Evolutionary conservation across 2,329 filamentous ascomycete genomes (phyloP).

Genomic region (Fusarium ramigenum): DNA sequence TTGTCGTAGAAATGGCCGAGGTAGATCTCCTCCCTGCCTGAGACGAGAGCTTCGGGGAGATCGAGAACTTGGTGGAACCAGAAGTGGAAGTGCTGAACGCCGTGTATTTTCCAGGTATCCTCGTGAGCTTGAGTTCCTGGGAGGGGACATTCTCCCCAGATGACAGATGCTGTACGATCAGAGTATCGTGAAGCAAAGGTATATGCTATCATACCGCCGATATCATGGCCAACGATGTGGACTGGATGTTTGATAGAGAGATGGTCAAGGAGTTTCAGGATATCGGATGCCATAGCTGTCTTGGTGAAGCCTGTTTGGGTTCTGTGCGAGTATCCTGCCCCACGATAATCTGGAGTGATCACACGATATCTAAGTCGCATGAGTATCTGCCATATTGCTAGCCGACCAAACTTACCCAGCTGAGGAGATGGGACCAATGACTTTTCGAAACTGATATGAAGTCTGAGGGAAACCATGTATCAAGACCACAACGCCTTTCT

Average conservation of each 20-base stretch:
- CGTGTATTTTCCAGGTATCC: slow-evolving; percentile 2
- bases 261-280: not conserved
- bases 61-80: slow-evolving; percentile 6
- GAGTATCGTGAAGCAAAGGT: slow-evolving; percentile 6
- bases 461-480: slow-evolving; percentile 21
- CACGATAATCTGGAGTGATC: slow-evolving; percentile 12
- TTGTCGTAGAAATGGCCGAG: slow-evolving; percentile 21
- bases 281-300: slow-evolving; percentile 18
- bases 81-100: slow-evolving; percentile 9
- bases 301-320: slow-evolving; percentile 16
- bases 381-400: not conserved
- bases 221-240: slow-evolving; percentile 13
- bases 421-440: not conserved
- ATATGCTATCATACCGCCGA: slow-evolving; percentile 25
- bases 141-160: slow-evolving; percentile 19
- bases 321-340: slow-evolving; percentile 11
- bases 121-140: slow-evolving; percentile 5
- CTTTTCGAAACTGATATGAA: slow-evolving; percentile 19
- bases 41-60: slow-evolving; percentile 12
- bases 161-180: slow-evolving; percentile 3
- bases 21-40: slow-evolving; percentile 13
- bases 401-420: not conserved
- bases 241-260: slow-evolving; percentile 6
- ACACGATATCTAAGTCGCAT: not conserved
- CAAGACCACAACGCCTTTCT: slow-evolving; percentile 12